Percentiles rank a stretch among this genome's conserved stretches.
Conservation (phyloP, 2,329 filamentous ascomycete species). For the Diaporthe citriasiana region DNA sequence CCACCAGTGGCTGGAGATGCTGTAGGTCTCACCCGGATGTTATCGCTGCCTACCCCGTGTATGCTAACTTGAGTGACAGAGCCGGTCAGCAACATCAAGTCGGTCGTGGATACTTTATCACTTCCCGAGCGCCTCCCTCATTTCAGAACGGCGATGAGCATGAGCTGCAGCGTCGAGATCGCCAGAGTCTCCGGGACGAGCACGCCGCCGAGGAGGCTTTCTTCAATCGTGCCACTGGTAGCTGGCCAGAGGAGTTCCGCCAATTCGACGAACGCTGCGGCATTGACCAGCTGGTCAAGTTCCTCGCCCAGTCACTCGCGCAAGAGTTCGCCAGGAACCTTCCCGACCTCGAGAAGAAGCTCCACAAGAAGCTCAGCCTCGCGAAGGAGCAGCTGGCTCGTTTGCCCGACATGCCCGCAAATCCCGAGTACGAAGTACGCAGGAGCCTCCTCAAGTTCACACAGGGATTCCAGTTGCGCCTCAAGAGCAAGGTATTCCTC, state of each 20-base stretch:
- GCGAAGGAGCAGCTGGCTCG: constrained; percentile 68
- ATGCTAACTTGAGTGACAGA: not conserved
- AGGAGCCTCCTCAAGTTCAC: constrained; percentile 72
- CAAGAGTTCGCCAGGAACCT: constrained; percentile 65
- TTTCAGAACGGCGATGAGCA: constrained; percentile 52
- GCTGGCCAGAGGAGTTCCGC: constrained; percentile 66
- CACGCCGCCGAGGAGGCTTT: constrained; percentile 66
- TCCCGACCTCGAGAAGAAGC: constrained; percentile 63
- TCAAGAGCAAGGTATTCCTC: constrained; percentile 65
- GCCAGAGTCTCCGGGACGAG: constrained; percentile 56
- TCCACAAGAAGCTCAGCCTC: constrained; percentile 61
- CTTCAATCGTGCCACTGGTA: constrained; percentile 57
- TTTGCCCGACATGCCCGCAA: constrained; percentile 77
- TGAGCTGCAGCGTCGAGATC: constrained; percentile 53
- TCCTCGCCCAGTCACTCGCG: constrained; percentile 66
- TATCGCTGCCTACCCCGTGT: not conserved
- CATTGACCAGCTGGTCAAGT: constrained; percentile 65
- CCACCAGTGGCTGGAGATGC: constrained; percentile 72
- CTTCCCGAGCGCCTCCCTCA: constrained; percentile 71
- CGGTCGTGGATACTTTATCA: constrained; percentile 84
- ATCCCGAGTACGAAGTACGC: constrained; percentile 76
- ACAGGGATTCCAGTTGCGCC: constrained; percentile 63
- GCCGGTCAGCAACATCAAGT: constrained; percentile 72
- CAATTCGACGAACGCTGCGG: constrained; percentile 65
- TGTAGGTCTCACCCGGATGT: not conserved